Evolutionary conservation across 106 monocot genomes (phyloP).

Genomic region (Xerophyta viscosa): DNA sequence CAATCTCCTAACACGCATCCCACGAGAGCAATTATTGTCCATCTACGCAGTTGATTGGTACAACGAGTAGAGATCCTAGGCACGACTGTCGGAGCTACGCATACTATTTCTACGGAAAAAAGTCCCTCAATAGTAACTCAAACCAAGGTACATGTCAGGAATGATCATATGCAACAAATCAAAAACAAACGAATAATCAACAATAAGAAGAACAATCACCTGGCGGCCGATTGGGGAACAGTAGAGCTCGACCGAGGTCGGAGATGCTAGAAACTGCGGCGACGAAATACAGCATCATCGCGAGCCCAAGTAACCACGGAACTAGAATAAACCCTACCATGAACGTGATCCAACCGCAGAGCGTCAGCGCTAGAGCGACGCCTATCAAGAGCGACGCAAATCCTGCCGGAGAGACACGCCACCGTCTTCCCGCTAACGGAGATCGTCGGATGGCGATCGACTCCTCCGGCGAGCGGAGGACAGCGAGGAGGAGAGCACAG

Average conservation of each 20-base stretch:
- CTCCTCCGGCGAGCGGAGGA: slow-evolving; percentile 20
- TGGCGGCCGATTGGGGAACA: slow-evolving; percentile 3
- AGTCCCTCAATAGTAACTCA: no score
- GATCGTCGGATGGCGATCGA: neutral
- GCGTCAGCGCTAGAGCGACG: slow-evolving; percentile 18
- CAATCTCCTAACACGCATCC: no score
- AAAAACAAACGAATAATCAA: no score
- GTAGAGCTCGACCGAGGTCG: neutral
- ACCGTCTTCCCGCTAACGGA: neutral
- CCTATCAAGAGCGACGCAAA: slow-evolving; percentile 22
- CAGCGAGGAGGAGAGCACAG: slow-evolving; percentile 35
- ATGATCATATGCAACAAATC: no score
- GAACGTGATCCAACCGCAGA: slow-evolving; percentile 27
- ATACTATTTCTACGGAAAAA: no score
- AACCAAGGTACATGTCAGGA: no score
- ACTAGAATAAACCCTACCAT: slow-evolving; percentile 29
- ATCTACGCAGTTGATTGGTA: no score
- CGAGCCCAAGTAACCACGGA: slow-evolving; percentile 26
- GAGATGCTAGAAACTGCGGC: slow-evolving; percentile 18
- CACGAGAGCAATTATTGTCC: no score
- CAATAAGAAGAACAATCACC: no score
- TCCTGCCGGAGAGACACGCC: slow-evolving; percentile 20
- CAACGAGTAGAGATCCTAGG: no score
- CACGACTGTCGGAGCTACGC: no score
- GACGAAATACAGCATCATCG: slow-evolving; percentile 22